Base-by-base conservation (phyloP, 805 yeast genomes). In the Barnettozyma wickerhamii region DNA sequence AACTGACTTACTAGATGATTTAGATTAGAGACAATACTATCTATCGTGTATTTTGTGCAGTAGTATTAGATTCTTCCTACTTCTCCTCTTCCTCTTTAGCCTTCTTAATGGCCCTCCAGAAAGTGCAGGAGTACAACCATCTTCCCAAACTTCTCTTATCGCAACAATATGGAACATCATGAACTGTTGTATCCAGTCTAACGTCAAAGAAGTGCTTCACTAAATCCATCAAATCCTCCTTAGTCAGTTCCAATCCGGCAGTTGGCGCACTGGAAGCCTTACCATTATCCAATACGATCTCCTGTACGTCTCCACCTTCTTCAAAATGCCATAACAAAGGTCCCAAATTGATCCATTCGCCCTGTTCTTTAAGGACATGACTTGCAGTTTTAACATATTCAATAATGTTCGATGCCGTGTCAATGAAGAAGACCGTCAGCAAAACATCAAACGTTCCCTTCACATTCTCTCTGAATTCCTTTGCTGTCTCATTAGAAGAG, bases 321-420 rank as follows among this genome's bases (percentile, higher is more conserved):
- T 81, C 89, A 53, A 71, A 79, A 58, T 84, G 91, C 89, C 89
- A 81, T 38, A 79, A 60, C 33, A 81, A 59, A 0, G 87, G 88
- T 0, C 89, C 89, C 53, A 78, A 74, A 51, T 81, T 80, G 20
- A 79, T 60, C 86, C 86, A 81, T 14, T 60, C 41, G 0, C 83
- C 86, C 5, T 59, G 62, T 0, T 56, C 53, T 26, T 65, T 63
- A 42, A 80, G 50, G 19, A 74, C 65, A 49, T 74, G 66, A 29
- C 61, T 56, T 2, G 81, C 67, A 0, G 81, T 61, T 37, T 64
- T 65, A 30, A 81, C 30, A 48, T 79, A 80, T 35, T 80, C 84
- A 10, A 80, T 66, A 19, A 79, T 58, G 53, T 80, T 78, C 5
- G 72, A 56, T 0, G 85, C 75, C 0, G 86, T 80, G 46, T 81